Evolutionary conservation across 164 flowering plant genomes (phyloP), one percentile per base, ranked within the genome.

Genomic region (Aristolochia fimbriata): DNA sequence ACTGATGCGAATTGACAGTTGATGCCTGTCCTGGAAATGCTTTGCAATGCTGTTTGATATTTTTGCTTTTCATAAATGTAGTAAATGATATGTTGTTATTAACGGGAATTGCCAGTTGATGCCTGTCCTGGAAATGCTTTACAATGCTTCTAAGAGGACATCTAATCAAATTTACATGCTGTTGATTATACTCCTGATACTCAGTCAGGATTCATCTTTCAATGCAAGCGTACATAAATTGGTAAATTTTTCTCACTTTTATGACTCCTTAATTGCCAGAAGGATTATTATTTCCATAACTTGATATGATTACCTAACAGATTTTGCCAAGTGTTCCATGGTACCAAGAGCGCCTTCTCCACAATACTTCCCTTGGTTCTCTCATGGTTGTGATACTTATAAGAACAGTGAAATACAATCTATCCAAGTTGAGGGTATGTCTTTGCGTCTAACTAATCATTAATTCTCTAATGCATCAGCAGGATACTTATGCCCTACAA

Each of bases 121-220:
- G 87, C 97, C 99, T 30, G 75, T 94, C 66, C 74, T 94, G 77
- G 99, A 90, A 66, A 87, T 88, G 21, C 70, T 94, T 15, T 94
- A 94, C 66, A 80, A 88, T 80, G 92, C 97, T 57, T 78, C 95
- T 60, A 83, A 73, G 73, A 85, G 85, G 77, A 78, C 95, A 6
- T 75, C 99, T 37, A 94, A 88, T 80, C 97, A 90, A 57, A 94
- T 94, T 53, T 94, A 90, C 75, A 93, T 94, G 93, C 66, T 94
- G 79, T 78, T 94, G 83, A 86, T 94, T 67, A 79, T 90, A 55
- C 89, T 94, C 74, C 97, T 94, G 33, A 94, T 94, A 57, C 88
- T 94, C 17, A 94, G 99, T 74, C 99, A 94, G 73, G 97, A 94
- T 78, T 88, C 97, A 50, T 83, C 99, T 61, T 90, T 94, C 72